A percentile compares a stretch with the other conserved stretches of the same genome.
Conservation (phyloP, 148 eudicot species). For the Camellia granthamiana region DNA sequence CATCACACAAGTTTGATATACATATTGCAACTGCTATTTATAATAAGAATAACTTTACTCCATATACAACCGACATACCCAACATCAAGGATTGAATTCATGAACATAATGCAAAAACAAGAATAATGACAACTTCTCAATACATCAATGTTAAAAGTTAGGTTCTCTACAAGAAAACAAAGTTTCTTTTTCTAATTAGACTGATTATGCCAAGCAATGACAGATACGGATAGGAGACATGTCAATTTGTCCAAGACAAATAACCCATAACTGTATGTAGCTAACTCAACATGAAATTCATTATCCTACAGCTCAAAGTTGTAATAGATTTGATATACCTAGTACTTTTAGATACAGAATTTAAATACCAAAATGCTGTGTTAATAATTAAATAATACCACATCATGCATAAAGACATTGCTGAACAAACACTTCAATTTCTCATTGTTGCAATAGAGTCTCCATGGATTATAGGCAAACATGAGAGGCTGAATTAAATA, state of each 20-base stretch:
- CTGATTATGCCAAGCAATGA: background rate
- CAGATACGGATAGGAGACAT: background rate
- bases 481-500: background rate
- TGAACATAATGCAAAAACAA: background rate
- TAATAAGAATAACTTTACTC: background rate
- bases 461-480: conserved; percentile 1
- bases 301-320: background rate
- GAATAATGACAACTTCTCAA: background rate
- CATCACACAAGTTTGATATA: background rate
- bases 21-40: background rate
- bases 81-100: background rate
- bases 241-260: background rate
- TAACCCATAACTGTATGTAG: background rate
- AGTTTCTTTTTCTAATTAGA: background rate
- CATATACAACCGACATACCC: background rate
- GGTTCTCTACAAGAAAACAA: background rate
- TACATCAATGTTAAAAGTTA: background rate
- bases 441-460: background rate
- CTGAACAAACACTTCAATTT: background rate
- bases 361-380: background rate
- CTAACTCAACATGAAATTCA: background rate
- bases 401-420: background rate
- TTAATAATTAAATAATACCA: background rate
- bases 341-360: background rate
- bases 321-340: background rate